Conservation (phyloP, 1,284 basidiomycete genomes). For the Cerioporus squamosus region DNA sequence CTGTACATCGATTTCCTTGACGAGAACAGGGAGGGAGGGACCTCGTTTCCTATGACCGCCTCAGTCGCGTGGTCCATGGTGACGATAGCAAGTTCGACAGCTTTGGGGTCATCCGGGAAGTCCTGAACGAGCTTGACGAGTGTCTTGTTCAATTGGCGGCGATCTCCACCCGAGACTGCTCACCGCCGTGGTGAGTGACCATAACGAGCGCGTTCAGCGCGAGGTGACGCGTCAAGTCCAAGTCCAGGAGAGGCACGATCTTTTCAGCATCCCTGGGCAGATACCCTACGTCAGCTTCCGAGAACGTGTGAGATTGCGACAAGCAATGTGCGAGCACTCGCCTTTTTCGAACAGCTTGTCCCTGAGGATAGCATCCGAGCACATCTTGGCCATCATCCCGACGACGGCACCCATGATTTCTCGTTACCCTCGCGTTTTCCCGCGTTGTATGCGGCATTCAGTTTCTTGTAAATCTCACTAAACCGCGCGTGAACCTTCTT, state of each 20-base stretch:
- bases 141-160: conserved; percentile 41
- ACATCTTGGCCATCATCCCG: conserved; percentile 64
- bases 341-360: too few relatives aligned
- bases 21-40: conserved; percentile 29
- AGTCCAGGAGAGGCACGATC: conserved; percentile 53
- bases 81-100: conserved; percentile 51
- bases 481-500: conserved; percentile 62
- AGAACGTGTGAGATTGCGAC: too few relatives aligned
- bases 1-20: conserved; percentile 31
- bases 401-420: conserved; percentile 50
- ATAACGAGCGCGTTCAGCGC: conserved; percentile 56
- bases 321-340: too few relatives aligned
- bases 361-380: conserved; percentile 47
- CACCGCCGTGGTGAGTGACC: conserved; percentile 63
- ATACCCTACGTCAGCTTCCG: too few relatives aligned
- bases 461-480: conserved; percentile 48
- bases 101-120: conserved; percentile 48
- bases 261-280: conserved; percentile 52
- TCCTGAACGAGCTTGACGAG: conserved; percentile 50
- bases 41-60: conserved; percentile 45
- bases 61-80: conserved; percentile 53
- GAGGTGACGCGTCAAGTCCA: conserved; percentile 47
- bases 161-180: conserved; percentile 51
- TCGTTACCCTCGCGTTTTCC: conserved; percentile 15
- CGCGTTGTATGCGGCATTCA: conserved; percentile 39